Evolutionary conservation across 1,139 yeast genomes (phyloP).

Genomic region (Suhomyces panamericanus): DNA sequence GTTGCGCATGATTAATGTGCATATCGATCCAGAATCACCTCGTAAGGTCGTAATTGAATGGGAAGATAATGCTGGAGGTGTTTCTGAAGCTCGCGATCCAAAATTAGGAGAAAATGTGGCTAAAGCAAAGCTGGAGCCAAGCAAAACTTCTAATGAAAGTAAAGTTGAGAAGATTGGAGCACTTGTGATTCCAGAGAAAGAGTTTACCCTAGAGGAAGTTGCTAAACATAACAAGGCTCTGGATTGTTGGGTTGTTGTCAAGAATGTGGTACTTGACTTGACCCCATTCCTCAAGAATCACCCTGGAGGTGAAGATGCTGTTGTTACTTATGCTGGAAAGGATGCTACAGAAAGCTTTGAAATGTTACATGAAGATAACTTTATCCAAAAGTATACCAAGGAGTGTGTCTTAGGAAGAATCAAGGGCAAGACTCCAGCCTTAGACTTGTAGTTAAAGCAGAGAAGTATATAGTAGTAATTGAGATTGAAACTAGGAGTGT

Average conservation of each 20-base stretch:
- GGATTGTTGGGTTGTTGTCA: slow-evolving; percentile 87
- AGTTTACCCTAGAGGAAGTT: slow-evolving; percentile 54
- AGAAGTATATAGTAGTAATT: slow-evolving; percentile 1
- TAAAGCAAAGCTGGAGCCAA: background rate
- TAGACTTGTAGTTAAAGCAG: slow-evolving; percentile 25
- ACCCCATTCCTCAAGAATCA: slow-evolving; percentile 77
- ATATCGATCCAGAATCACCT: slow-evolving; percentile 42
- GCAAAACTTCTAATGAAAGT: background rate
- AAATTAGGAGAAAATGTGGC: background rate
- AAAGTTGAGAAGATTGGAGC: slow-evolving; percentile 2
- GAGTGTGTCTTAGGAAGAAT: slow-evolving; percentile 50
- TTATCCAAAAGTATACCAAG: slow-evolving; percentile 50
- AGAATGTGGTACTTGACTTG: slow-evolving; percentile 81
- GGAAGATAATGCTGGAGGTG: slow-evolving; percentile 7
- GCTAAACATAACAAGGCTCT: slow-evolving; percentile 59
- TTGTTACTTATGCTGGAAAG: slow-evolving; percentile 78
- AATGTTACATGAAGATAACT: slow-evolving; percentile 56
- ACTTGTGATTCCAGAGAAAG: slow-evolving; percentile 43
- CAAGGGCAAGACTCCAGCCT: slow-evolving; percentile 45
- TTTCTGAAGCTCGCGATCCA: background rate
- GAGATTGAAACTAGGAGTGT: background rate
- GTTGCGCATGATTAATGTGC: slow-evolving; percentile 45
- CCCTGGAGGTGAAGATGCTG: slow-evolving; percentile 84
- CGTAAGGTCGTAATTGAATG: slow-evolving; percentile 36
- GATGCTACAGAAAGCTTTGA: slow-evolving; percentile 88